These are phyloP conservation scores for Tricholomella constricta DNA, from an alignment of 768 basidiomycete species.

Conservation along the genomic window DNA sequence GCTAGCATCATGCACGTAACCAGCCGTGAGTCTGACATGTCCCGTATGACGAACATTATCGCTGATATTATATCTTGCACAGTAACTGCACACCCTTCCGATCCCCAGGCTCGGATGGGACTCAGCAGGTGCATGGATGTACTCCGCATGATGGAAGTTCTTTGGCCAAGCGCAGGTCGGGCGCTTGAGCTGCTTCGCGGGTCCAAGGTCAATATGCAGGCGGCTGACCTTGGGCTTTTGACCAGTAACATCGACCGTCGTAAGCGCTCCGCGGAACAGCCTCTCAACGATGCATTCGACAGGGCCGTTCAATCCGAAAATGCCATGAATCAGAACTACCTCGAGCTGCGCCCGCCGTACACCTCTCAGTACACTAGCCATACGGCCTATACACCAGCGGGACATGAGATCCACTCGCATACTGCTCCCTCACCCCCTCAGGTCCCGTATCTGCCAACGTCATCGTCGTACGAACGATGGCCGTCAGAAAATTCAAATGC, in stretches of 20 bases:
- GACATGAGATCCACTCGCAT: conserved; percentile 7
- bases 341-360: conserved; percentile 21
- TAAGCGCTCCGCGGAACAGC: conserved; percentile 64
- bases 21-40: conserved; percentile 52
- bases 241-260: conserved; percentile 35
- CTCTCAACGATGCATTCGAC: conserved; percentile 36
- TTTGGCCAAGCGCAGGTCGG: conserved; percentile 79
- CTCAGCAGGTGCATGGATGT: conserved; percentile 68
- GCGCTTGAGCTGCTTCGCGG: conserved; percentile 74
- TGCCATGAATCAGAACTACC: conserved; percentile 12
- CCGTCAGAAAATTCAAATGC: conserved; percentile 27
- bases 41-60: neutral
- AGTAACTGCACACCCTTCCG: conserved; percentile 66
- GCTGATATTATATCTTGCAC: neutral
- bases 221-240: conserved; percentile 21
- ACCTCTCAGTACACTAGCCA: conserved; percentile 11
- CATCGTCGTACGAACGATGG: conserved; percentile 55
- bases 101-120: conserved; percentile 70
- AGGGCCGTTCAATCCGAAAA: conserved; percentile 1
- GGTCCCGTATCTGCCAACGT: neutral
- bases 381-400: conserved; percentile 9
- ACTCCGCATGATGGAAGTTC: conserved; percentile 61
- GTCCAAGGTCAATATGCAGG: conserved; percentile 45
- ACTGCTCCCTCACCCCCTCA: conserved; percentile 3
- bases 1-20: conserved; percentile 81